Conservation (phyloP, 179 eudicot species). For the Carnegiea gigantea region DNA sequence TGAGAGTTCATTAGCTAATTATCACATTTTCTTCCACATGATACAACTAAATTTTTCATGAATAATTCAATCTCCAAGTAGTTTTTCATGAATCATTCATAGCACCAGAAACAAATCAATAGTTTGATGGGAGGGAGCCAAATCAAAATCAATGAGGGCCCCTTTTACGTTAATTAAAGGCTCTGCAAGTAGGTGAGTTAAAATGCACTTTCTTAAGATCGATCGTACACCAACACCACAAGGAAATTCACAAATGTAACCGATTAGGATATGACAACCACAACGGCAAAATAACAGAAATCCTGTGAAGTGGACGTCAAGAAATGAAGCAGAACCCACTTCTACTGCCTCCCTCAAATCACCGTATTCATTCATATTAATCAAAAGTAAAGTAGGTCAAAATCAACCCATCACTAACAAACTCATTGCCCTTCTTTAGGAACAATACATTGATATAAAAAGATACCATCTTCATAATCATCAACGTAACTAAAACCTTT, state of each 20-base stretch:
- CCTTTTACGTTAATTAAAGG: neutral
- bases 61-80: too few species aligned
- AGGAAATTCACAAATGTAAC: neutral
- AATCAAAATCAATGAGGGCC: conserved; percentile 20
- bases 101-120: neutral
- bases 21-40: too few species aligned
- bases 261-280: conserved; percentile 31
- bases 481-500: neutral
- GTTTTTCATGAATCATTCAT: too few species aligned
- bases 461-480: neutral
- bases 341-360: neutral
- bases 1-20: too few species aligned
- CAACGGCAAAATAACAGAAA: conserved; percentile 33
- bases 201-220: neutral
- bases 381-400: conserved; percentile 3
- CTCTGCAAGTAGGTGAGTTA: neutral
- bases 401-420: conserved; percentile 17
- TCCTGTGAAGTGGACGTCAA: conserved; percentile 81
- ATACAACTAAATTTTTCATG: too few species aligned
- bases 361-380: neutral
- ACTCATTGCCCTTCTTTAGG: neutral
- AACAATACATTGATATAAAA: conserved; percentile 13
- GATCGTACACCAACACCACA: neutral
- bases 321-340: conserved; percentile 55
- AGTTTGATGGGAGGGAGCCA: neutral